phyloP scores from a whole-genome alignment of 768 basidiomycete genomes.

The Phaeotremella skinneri region DNA sequence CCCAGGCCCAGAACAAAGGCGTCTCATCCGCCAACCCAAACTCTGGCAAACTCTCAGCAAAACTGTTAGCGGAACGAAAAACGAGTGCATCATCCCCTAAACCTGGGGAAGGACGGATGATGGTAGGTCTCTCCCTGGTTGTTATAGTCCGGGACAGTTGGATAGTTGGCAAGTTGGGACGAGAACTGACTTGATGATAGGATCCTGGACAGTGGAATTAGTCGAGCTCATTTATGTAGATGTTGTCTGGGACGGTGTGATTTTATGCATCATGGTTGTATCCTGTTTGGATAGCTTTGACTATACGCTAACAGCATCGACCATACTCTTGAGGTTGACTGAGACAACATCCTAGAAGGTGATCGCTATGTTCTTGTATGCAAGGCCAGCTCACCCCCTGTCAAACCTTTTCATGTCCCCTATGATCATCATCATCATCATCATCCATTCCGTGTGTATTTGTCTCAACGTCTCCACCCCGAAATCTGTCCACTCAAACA shows the following conservation, averaged over 20 bases:
- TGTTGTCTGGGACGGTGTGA: not conserved
- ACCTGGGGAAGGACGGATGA: slow-evolving; percentile 33
- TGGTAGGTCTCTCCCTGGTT: slow-evolving; percentile 42
- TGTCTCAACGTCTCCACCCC: not conserved
- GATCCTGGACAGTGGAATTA: slow-evolving; percentile 3
- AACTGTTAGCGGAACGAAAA: slow-evolving; percentile 43
- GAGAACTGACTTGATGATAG: no score
- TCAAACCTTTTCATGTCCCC: no score
- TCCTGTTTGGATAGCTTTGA: no score
- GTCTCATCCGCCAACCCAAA: slow-evolving; percentile 43
- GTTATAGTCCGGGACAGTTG: no score
- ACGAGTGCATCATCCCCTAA: slow-evolving; percentile 15
- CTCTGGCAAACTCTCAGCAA: slow-evolving; percentile 44
- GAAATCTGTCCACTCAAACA: not conserved
- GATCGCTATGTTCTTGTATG: no score
- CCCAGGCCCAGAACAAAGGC: slow-evolving; percentile 37
- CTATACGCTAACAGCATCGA: no score
- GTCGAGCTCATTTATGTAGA: not conserved
- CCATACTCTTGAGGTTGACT: no score
- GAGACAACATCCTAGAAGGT: no score
- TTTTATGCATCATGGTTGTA: no score
- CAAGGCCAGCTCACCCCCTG: no score
- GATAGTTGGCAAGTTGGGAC: no score
- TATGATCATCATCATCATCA: not conserved
- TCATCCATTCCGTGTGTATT: not conserved